A percentile compares a stretch with the other conserved stretches of the same genome.
Evolutionary conservation across 768 basidiomycete genomes (phyloP).

Genomic region (Hebeloma cylindrosporum): DNA sequence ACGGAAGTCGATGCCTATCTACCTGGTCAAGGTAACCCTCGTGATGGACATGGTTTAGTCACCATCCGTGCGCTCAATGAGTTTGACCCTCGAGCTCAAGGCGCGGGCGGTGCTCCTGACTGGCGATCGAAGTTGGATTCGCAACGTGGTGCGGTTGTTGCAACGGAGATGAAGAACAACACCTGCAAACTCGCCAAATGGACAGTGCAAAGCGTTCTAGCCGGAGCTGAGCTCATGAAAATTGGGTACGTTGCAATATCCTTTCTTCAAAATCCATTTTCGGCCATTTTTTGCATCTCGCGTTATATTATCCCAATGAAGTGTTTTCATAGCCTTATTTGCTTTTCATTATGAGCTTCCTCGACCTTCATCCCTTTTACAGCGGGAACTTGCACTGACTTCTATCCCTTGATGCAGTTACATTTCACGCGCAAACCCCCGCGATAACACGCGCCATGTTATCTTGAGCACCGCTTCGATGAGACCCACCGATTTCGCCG

Average conservation of each 20-base stretch:
- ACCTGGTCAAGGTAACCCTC: constrained; percentile 58
- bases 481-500: constrained; percentile 92
- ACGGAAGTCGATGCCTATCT: constrained; percentile 95
- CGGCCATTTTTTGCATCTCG: neutral
- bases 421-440: constrained; percentile 90
- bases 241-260: constrained; percentile 64
- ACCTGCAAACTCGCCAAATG: constrained; percentile 96
- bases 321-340: too few relatives aligned
- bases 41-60: constrained; percentile 73
- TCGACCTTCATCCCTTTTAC: too few relatives aligned
- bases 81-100: constrained; percentile 88
- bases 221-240: constrained; percentile 96
- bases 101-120: constrained; percentile 95
- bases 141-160: constrained; percentile 95
- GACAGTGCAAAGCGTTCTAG: constrained; percentile 93
- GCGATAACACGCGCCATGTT: constrained; percentile 94
- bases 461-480: constrained; percentile 93
- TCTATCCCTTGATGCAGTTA: constrained; percentile 53
- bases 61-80: constrained; percentile 97
- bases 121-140: constrained; percentile 98
- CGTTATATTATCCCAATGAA: too few relatives aligned
- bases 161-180: constrained; percentile 99
- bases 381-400: constrained; percentile 15
- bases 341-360: too few relatives aligned
- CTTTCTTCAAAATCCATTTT: constrained; percentile 6